Percentiles rank a stretch among this genome's conserved stretches.
Evolutionary conservation across 495 filamentous ascomycete genomes (phyloP).

Genomic region (Opeltia flavorubescens): DNA sequence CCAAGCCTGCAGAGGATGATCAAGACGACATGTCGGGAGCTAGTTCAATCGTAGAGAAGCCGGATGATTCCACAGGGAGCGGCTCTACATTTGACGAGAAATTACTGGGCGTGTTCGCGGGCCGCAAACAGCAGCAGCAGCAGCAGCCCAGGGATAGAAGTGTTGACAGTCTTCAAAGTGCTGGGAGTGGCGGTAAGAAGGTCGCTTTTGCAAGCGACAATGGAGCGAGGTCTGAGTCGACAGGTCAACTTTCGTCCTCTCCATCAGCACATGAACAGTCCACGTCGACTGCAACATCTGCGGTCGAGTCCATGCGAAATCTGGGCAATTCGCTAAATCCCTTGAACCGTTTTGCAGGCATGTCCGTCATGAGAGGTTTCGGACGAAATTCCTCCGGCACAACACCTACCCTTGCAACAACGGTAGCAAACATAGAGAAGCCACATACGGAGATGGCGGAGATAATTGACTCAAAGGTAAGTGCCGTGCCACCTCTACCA

Average conservation of each 20-base stretch:
- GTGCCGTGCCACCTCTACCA: not conserved
- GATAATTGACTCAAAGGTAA: not conserved
- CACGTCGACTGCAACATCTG: conserved; percentile 33
- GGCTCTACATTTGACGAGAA: conserved; percentile 29
- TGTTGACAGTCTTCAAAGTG: conserved; percentile 57
- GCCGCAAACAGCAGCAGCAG: conserved; percentile 34
- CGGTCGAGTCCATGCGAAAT: conserved; percentile 71
- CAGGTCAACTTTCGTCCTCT: conserved; percentile 1
- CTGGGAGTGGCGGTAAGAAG: conserved; percentile 36
- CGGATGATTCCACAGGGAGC: conserved; percentile 14
- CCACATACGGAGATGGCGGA: not conserved
- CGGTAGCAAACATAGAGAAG: conserved; percentile 16
- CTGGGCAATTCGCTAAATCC: conserved; percentile 75
- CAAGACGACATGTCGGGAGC: conserved; percentile 26
- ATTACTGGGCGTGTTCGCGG: conserved; percentile 48
- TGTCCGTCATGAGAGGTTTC: conserved; percentile 59
- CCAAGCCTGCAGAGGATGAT: conserved; percentile 45
- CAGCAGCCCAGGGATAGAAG: conserved; percentile 52
- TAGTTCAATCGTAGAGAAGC: conserved; percentile 17
- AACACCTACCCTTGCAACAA: conserved; percentile 18
- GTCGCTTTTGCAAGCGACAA: conserved; percentile 30
- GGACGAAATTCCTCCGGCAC: conserved; percentile 38
- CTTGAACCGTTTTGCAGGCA: conserved; percentile 56
- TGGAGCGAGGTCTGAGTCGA: conserved; percentile 5
- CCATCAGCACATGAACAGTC: not conserved